phyloP scores from a whole-genome alignment of 1,284 basidiomycete genomes.

The Melanopsichium pennsylvanicum region DNA sequence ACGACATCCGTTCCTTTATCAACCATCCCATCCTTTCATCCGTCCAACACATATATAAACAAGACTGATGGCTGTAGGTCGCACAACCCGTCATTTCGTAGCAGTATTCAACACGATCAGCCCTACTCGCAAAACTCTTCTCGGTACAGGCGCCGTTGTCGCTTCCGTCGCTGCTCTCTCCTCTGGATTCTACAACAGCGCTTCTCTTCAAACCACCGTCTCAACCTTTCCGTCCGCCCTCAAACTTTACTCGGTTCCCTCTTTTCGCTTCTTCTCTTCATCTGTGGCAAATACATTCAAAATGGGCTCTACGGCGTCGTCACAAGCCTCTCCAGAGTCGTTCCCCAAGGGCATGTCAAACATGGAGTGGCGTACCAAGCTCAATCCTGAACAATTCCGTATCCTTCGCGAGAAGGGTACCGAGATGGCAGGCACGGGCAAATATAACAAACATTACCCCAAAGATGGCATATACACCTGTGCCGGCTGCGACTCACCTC shows the following conservation, averaged over 20 bases:
- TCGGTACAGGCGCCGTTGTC: slow-evolving; percentile 24
- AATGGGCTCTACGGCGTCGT: slow-evolving; percentile 39
- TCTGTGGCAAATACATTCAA: slow-evolving; percentile 8
- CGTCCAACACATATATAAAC: no score
- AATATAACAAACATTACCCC: slow-evolving; percentile 76
- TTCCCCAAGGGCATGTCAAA: slow-evolving; percentile 72
- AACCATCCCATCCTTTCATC: no score
- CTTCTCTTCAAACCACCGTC: background rate
- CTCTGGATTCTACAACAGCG: slow-evolving; percentile 6
- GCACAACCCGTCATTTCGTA: slow-evolving; percentile 15
- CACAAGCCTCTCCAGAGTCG: slow-evolving; percentile 31
- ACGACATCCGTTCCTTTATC: slow-evolving; percentile 12
- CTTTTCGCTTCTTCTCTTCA: slow-evolving; percentile 22
- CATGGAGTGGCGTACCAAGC: slow-evolving; percentile 83
- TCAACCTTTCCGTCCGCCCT: background rate
- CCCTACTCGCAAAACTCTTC: slow-evolving; percentile 14
- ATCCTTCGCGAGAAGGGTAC: slow-evolving; percentile 87
- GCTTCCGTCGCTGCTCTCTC: slow-evolving; percentile 26
- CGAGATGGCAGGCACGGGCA: slow-evolving; percentile 78
- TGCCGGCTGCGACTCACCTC: slow-evolving; percentile 65
- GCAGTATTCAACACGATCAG: slow-evolving; percentile 23
- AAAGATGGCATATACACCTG: slow-evolving; percentile 75
- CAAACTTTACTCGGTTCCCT: background rate
- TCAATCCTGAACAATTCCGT: slow-evolving; percentile 86
- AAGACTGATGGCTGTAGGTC: slow-evolving; percentile 35